Base-by-base conservation (phyloP, 1,284 basidiomycete genomes). In the Mycena citricolor region DNA sequence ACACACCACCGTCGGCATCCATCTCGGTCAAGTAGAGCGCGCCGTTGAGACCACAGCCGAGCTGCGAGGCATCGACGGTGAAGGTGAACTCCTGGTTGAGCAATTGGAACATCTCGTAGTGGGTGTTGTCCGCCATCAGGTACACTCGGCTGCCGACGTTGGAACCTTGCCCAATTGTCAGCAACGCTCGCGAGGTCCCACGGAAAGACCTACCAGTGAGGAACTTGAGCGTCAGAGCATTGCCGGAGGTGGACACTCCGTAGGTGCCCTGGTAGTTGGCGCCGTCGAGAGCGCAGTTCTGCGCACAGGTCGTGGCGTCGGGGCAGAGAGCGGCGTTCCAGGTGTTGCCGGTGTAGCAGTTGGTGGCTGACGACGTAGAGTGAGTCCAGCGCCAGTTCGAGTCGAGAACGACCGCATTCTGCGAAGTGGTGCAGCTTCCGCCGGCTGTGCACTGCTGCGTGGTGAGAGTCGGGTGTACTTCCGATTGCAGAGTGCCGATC, bases 61-160 rank as follows among this genome's bases (percentile, higher is more conserved):
- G 65, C 49, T 73, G 65, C 42, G 72, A 73, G 49, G 77, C 65
- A 61, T 79, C 75, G 57, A 80, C 74, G 58, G 76, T 74, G 54
- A 65, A 64, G 23, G 60, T 55, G 56, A 65, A 64, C 43, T 64
- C 63, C 56, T 59, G 58, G 58, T 77, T 77, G 45, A 69, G 61
- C 49, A 75, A 63, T 49, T 74, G 67, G 71, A 79, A 76, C 60
- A 69, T 64, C 61, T 76, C 58, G 63, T 66, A 61, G 26, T 13
- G 34, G 36, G 62, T 57, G 41, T 56, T 59, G 42, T 70, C 66
- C 20, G 63, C 63, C 65, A 79, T 65, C 40, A 79, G 68, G 64
- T 79, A 80, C 38, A 78, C 70, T 54, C 77, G 77, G 23, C 75
- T 75, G 26, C 77, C 77, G 60, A 79, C 63, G 66, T 79, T 79